phyloP scores from a whole-genome alignment of 306 rosid species.

The Cyclanthera cordifolia region DNA sequence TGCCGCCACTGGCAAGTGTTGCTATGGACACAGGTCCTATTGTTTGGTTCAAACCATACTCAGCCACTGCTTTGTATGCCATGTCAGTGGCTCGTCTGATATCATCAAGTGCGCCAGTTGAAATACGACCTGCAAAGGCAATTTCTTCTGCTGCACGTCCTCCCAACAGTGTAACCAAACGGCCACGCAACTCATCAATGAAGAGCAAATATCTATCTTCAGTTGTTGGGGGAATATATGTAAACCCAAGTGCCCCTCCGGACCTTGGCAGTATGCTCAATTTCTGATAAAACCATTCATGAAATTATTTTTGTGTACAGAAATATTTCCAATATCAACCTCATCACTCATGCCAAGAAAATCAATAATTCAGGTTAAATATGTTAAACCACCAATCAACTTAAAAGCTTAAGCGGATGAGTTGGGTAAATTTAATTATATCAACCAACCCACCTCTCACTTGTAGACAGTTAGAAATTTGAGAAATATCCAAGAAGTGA shows the following conservation, averaged over 20 bases:
- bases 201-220: slow-evolving; percentile 97
- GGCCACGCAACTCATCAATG: slow-evolving; percentile 93
- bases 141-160: slow-evolving; percentile 99
- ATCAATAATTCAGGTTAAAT: too few relatives aligned
- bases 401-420: too few relatives aligned
- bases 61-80: slow-evolving; percentile 99
- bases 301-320: background rate
- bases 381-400: too few relatives aligned
- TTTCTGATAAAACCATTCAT: slow-evolving; percentile 44
- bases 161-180: slow-evolving; percentile 88
- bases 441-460: too few relatives aligned
- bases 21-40: slow-evolving; percentile 89
- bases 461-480: too few relatives aligned
- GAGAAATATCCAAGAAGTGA: too few relatives aligned
- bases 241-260: slow-evolving; percentile 94
- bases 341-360: too few relatives aligned
- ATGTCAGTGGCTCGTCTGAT: slow-evolving; percentile 91
- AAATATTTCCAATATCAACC: background rate
- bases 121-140: slow-evolving; percentile 84
- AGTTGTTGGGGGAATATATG: slow-evolving; percentile 77
- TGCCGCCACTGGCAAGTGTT: slow-evolving; percentile 76
- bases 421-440: too few relatives aligned
- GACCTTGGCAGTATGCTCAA: slow-evolving; percentile 93
- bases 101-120: slow-evolving; percentile 97
- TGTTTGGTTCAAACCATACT: slow-evolving; percentile 80